Evolutionary conservation across 768 basidiomycete genomes (phyloP).

Genomic region (Leccinum arenicola): DNA sequence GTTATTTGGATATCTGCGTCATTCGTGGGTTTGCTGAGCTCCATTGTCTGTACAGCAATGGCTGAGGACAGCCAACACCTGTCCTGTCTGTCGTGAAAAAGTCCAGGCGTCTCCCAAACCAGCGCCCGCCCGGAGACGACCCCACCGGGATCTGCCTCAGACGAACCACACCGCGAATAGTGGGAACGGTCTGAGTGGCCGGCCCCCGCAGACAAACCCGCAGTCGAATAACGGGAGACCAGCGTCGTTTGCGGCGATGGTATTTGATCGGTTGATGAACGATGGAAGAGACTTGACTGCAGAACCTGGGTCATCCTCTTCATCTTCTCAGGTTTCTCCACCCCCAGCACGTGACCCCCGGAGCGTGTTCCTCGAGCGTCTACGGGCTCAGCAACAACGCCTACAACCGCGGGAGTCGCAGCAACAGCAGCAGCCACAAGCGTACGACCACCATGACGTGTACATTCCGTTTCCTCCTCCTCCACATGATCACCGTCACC

Average conservation of each 20-base stretch:
- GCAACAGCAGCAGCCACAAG: slow-evolving; percentile 1
- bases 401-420: slow-evolving; percentile 7
- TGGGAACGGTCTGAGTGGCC: not conserved
- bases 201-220: slow-evolving; percentile 3
- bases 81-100: slow-evolving; percentile 74
- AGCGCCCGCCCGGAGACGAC: slow-evolving; percentile 20
- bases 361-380: slow-evolving; percentile 9
- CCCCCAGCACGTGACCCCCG: slow-evolving; percentile 9
- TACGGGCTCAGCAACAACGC: slow-evolving; percentile 16
- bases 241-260: slow-evolving; percentile 14
- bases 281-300: slow-evolving; percentile 11
- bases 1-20: not conserved
- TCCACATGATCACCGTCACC: slow-evolving; percentile 9
- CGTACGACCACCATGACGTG: slow-evolving; percentile 5
- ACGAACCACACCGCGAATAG: slow-evolving; percentile 7
- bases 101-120: slow-evolving; percentile 37
- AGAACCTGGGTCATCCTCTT: slow-evolving; percentile 8
- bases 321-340: not conserved
- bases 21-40: slow-evolving; percentile 1
- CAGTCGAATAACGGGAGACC: slow-evolving; percentile 17
- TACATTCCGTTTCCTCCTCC: not conserved
- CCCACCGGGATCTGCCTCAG: slow-evolving; percentile 9
- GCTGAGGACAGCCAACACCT: slow-evolving; percentile 72
- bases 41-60: slow-evolving; percentile 55
- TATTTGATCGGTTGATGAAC: slow-evolving; percentile 20